Evolutionary conservation across 1,284 basidiomycete species (phyloP), one percentile per base, ranked within the genome.

Genomic region (Ustilago hordei): DNA sequence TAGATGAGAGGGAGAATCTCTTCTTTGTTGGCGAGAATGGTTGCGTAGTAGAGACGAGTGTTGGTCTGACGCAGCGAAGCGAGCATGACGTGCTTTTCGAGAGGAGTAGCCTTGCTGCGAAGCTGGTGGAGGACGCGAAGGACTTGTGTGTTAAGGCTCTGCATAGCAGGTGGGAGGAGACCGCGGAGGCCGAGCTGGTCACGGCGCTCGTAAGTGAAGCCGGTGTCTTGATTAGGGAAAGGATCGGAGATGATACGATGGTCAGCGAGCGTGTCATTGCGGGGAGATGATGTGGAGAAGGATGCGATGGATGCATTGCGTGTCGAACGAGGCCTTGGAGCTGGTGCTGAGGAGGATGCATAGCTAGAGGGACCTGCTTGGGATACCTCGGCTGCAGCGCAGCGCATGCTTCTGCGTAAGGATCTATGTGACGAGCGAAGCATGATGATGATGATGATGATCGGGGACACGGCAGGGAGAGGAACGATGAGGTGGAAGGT

Each of bases 51-150:
- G 86, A 91, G 90, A 65, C 89, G 86, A 12, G 90, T 90, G 82
- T 94, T 91, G 56, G 90, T 88, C 81, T 91, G 88, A 86, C 93
- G 93, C 66, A 95, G 89, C 66, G 90, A 90, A 13, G 90, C 89
- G 35, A 95, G 90, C 85, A 91, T 93, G 80, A 94, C 93, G 87
- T 95, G 92, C 87, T 93, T 93, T 83, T 93, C 92, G 65, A 94
- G 90, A 60, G 86, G 82, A 80, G 90, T 91, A 8, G 52, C 7
- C 86, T 94, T 94, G 50, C 91, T 91, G 54, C 91, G 90, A 15
- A 94, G 87, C 84, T 94, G 93, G 19, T 87, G 87, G 59, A 93
- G 86, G 80, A 90, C 91, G 62, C 92, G 91, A 32, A 88, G 75
- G 54, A 88, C 86, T 81, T 94, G 93, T 35, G 88, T 87, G 57